Evolutionary conservation across 2,329 filamentous ascomycete species (phyloP).

Genomic region (Exophiala calicioides): DNA sequence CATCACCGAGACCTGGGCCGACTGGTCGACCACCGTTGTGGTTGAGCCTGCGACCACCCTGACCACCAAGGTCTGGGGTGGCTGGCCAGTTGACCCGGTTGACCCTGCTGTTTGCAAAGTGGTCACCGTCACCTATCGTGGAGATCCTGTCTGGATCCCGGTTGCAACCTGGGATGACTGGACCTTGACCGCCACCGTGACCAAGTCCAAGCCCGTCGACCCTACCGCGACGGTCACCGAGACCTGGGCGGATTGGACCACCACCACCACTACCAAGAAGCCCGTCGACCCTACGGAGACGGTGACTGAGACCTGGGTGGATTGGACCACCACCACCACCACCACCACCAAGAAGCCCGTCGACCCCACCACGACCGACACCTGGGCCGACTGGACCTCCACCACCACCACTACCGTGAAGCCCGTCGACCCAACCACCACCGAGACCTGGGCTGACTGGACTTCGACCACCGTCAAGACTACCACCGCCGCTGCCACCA

Average conservation of each 20-base stretch:
- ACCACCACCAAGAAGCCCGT: neutral
- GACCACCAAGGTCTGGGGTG: too few relatives aligned
- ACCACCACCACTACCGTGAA: slow-evolving; percentile 2
- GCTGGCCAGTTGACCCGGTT: too few relatives aligned
- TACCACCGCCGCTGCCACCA: slow-evolving; percentile 5
- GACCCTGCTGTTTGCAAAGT: slow-evolving; percentile 20
- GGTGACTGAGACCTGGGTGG: neutral
- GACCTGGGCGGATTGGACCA: slow-evolving; percentile 1
- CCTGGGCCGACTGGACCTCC: slow-evolving; percentile 13
- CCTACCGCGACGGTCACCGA: too few relatives aligned
- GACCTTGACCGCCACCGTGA: slow-evolving; percentile 4
- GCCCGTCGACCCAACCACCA: slow-evolving; percentile 8
- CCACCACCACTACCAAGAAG: slow-evolving; percentile 9
- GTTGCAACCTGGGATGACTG: slow-evolving; percentile 13
- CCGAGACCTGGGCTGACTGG: slow-evolving; percentile 8
- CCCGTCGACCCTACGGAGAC: slow-evolving; percentile 1
- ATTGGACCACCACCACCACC: too few relatives aligned
- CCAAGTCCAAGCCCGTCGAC: slow-evolving; percentile 1
- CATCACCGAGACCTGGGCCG: neutral
- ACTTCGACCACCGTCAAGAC: slow-evolving; percentile 1
- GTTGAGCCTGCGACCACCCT: too few relatives aligned
- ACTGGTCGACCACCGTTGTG: slow-evolving; percentile 7
- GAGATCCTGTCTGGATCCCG: slow-evolving; percentile 15
- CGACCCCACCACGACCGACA: slow-evolving; percentile 1
- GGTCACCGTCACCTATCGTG: slow-evolving; percentile 21